A percentile compares a stretch with the other conserved stretches of the same genome.
These are phyloP conservation scores for Tylopilus balloui DNA, from an alignment of 768 basidiomycete genomes.

Conservation along the genomic window DNA sequence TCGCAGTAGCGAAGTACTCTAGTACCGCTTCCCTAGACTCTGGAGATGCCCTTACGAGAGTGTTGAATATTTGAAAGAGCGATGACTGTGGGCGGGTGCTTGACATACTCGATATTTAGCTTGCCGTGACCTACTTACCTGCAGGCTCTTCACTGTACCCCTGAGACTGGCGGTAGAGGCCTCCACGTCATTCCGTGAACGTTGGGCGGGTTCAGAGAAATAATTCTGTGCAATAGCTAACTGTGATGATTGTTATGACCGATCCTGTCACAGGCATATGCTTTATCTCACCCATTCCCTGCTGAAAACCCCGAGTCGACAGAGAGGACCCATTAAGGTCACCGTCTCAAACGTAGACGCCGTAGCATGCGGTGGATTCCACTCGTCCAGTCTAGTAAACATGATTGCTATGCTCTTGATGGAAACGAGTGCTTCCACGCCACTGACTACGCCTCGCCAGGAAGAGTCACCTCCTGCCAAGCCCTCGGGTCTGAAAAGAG, in stretches of 20 bases:
- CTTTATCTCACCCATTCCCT: constrained; percentile 69
- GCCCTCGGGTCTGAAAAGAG: constrained; percentile 62
- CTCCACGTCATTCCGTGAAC: constrained; percentile 68
- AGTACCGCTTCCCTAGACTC: constrained; percentile 78
- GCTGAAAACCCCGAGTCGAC: constrained; percentile 81
- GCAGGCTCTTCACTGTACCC: constrained; percentile 79
- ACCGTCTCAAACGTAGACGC: constrained; percentile 57
- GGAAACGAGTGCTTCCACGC: constrained; percentile 73
- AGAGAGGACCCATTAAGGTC: constrained; percentile 80
- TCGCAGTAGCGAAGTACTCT: constrained; percentile 70
- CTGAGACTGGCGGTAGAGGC: constrained; percentile 82
- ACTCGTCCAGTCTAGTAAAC: constrained; percentile 71
- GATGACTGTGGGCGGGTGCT: constrained; percentile 38
- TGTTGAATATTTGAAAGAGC: constrained; percentile 84
- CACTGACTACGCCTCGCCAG: constrained; percentile 85
- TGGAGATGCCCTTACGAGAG: constrained; percentile 78
- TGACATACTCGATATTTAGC: not conserved
- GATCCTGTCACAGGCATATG: not conserved
- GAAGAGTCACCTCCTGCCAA: constrained; percentile 66
- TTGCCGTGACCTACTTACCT: constrained; percentile 42
- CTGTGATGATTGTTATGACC: constrained; percentile 36
- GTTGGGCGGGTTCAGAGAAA: constrained; percentile 81
- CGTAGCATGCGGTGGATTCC: constrained; percentile 60
- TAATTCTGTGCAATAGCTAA: constrained; percentile 72
- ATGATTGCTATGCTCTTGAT: constrained; percentile 80